Base-by-base conservation (phyloP, 140 eudicot genomes). In the Stevia rebaudiana region DNA sequence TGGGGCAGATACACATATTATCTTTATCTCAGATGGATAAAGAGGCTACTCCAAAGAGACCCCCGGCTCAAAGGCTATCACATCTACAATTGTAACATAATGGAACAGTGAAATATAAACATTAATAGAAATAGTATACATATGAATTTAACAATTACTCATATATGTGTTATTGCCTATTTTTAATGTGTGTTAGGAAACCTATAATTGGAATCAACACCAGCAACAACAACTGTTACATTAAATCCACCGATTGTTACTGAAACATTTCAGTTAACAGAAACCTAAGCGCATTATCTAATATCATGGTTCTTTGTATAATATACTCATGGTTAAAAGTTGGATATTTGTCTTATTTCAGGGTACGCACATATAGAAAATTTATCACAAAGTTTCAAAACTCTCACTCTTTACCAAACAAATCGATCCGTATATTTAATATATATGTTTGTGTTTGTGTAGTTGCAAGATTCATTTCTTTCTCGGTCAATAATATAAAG, bases 341-440 rank as follows among this genome's bases (percentile, higher is more conserved):
- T 24, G 46, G 41, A 51, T 8, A 35, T 33, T 19, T 73, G 59
- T 31, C 61, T 51, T 40, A 22, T 73, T 81, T 62, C 82, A 90
- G 98, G 98, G 22, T 91, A 91, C 84, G 98, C 98, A 1, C 40
- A 52, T 18, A 21, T 52, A 11, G 61, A 6, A 39, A 36, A 23
- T 8, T 52, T 24, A 9, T 39, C 42, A 28, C 28, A 55, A 53
- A 53, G 22, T 13, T 25, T 2, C 6, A 31, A 72, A 63, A 12
- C 28, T 70, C 11, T n/a, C 37, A 60, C 17, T 60, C 60, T 22
- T 1, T 59, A 33, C 21, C 6, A 35, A 47, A 24, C 22, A 35
- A 23, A 47, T 15, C n/a, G n/a, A n/a, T 17, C n/a, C 30, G 31
- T 23, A 33, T 42, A n/a, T 58, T 42, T 2, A 15, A 46, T 59